These are phyloP conservation scores for Trichoderma endophyticum DNA, from an alignment of 2,329 filamentous ascomycete genomes.

Conservation along the genomic window DNA sequence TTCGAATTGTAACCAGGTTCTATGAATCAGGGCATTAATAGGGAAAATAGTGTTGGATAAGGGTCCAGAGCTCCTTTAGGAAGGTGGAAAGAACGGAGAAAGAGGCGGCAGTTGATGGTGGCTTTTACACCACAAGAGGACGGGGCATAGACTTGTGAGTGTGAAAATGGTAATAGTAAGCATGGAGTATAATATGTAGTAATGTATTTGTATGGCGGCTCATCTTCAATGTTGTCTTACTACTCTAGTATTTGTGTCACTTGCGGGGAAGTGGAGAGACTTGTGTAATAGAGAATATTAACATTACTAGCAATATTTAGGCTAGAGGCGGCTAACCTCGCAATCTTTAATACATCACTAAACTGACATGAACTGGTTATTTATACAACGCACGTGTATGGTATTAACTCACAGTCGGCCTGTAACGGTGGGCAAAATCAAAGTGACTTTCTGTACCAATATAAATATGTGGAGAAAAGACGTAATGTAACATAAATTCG, in stretches of 20 bases:
- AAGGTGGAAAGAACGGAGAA: neutral
- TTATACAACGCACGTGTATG: neutral
- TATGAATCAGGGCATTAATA: too few relatives aligned
- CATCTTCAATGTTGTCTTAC: neutral
- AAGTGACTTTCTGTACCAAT: neutral
- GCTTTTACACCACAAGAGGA: neutral
- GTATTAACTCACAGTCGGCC: neutral
- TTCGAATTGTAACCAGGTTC: too few relatives aligned
- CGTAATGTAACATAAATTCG: neutral
- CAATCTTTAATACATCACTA: neutral
- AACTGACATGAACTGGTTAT: neutral
- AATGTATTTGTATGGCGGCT: neutral
- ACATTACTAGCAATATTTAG: neutral
- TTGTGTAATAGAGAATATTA: neutral
- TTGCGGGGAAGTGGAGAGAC: neutral
- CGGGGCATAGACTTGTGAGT: fast-evolving
- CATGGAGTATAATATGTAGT: neutral
- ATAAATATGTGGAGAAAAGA: neutral
- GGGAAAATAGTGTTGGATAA: neutral
- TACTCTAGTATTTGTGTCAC: neutral
- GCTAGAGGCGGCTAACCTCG: neutral
- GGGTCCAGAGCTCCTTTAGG: too few relatives aligned
- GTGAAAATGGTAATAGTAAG: neutral
- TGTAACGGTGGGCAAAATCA: neutral
- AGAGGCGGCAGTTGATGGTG: neutral